Conservation (phyloP, 306 rosid species). For the Prunus mume region DNA sequence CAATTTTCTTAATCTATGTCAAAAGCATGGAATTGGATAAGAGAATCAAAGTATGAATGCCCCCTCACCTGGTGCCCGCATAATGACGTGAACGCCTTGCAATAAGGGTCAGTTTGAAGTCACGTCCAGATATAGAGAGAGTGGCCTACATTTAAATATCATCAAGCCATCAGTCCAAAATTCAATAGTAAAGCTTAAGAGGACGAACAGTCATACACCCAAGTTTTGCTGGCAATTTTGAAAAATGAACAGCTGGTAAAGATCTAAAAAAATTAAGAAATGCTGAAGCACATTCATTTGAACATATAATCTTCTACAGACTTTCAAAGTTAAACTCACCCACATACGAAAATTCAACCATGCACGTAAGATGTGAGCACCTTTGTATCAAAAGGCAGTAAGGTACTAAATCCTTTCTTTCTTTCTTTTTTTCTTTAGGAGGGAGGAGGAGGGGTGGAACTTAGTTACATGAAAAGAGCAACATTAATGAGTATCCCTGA, state of each 20-base stretch:
- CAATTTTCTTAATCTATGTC: neutral
- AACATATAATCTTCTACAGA: neutral
- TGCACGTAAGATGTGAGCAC: neutral
- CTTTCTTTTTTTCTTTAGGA: neutral
- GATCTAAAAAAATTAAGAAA: neutral
- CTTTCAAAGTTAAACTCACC: neutral
- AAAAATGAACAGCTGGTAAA: neutral
- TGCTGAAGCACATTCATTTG: neutral
- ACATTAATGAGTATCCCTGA: neutral
- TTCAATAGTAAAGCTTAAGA: neutral
- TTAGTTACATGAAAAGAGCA: neutral
- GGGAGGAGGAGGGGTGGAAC: neutral
- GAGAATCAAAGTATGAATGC: neutral
- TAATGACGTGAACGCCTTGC: slow-evolving; percentile 97
- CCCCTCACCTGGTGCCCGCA: slow-evolving; percentile 88
- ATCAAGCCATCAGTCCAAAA: slow-evolving; percentile 28
- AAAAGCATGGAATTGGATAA: neutral
- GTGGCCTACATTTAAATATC: slow-evolving; percentile 52
- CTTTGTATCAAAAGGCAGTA: neutral
- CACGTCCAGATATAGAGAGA: slow-evolving; percentile 61
- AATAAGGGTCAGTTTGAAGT: slow-evolving; percentile 65
- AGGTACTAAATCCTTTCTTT: neutral
- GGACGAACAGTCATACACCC: neutral
- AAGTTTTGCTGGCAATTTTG: neutral
- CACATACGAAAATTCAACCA: neutral